A percentile compares a stretch with the other conserved stretches of the same genome.
These are phyloP conservation scores for Trypanosoma mega DNA, from an alignment of 208 protist species.

Conservation along the genomic window DNA sequence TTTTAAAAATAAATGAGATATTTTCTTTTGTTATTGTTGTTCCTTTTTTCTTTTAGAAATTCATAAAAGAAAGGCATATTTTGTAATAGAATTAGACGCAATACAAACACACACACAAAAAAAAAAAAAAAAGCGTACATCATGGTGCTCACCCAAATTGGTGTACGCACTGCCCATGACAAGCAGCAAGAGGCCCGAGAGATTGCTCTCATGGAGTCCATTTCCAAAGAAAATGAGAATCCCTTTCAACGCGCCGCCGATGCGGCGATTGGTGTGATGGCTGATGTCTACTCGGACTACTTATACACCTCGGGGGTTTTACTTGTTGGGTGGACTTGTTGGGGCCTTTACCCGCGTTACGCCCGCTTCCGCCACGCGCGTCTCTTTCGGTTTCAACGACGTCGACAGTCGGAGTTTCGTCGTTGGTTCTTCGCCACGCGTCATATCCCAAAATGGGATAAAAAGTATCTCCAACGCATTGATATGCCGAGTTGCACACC, in stretches of 20 bases:
- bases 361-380: conserved; percentile 65
- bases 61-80: too few species aligned
- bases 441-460: conserved; percentile 78
- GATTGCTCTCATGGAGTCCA: conserved; percentile 37
- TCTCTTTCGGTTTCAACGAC: conserved; percentile 53
- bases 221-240: conserved; percentile 49
- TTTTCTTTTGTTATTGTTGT: too few species aligned
- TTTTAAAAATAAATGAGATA: too few species aligned
- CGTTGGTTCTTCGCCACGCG: conserved; percentile 61
- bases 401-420: conserved; percentile 43
- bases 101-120: too few species aligned
- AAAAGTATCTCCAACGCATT: conserved; percentile 60
- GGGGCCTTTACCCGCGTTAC: conserved; percentile 62
- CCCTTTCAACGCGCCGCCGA: conserved; percentile 49
- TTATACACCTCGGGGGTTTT: conserved; percentile 68
- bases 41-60: too few species aligned
- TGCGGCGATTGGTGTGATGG: conserved; percentile 16
- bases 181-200: conserved; percentile 46
- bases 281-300: conserved; percentile 48
- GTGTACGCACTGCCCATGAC: conserved; percentile 40
- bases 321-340: conserved; percentile 47
- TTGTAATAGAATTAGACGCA: too few species aligned
- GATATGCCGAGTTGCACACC: conserved; percentile 44
- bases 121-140: too few species aligned
- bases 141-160: conserved; percentile 23